These are phyloP conservation scores for Acer yangbiense DNA, from an alignment of 345 rosid species.

Conservation along the genomic window DNA sequence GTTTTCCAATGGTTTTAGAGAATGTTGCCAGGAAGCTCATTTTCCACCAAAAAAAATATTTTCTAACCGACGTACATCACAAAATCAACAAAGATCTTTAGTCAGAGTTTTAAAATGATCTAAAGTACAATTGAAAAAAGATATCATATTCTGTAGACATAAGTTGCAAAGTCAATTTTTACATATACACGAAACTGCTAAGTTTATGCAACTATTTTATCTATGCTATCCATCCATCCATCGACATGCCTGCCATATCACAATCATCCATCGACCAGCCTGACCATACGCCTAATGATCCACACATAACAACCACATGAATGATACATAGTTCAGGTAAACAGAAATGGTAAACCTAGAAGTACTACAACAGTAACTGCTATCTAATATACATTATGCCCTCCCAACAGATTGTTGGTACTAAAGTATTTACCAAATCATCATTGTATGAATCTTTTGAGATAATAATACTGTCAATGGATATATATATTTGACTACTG, in stretches of 20 bases:
- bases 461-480: not conserved
- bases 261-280: not conserved
- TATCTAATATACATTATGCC: not conserved
- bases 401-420: not conserved
- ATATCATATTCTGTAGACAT: not conserved
- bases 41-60: not conserved
- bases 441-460: not conserved
- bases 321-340: not conserved
- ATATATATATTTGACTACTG: not conserved
- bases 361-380: not conserved
- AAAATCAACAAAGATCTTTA: not conserved
- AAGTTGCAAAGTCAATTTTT: slow-evolving; percentile 1
- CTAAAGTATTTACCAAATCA: not conserved
- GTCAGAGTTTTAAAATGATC: not conserved
- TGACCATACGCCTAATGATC: not conserved
- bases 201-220: not conserved
- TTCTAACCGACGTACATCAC: not conserved
- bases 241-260: not conserved
- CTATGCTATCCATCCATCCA: not conserved
- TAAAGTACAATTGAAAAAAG: not conserved
- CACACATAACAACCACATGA: not conserved
- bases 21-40: not conserved
- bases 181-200: not conserved
- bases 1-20: not conserved
- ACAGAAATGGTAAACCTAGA: not conserved